Evolutionary conservation across 202 grass and related monocot genomes (phyloP), one percentile per base, ranked within the genome.

Genomic region (Carex arenaria): DNA sequence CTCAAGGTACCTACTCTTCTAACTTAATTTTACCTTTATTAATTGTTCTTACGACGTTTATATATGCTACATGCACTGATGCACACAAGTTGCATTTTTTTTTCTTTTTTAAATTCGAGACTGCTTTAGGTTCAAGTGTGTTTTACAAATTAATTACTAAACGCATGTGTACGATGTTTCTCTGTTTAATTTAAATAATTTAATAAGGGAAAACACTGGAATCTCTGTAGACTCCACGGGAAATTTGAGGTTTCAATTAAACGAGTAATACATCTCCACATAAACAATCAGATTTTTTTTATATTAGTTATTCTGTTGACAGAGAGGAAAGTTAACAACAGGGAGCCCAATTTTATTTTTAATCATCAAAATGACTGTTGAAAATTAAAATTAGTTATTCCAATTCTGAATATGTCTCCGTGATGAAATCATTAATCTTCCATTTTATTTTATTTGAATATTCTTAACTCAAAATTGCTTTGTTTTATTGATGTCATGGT

Each of bases 1-100:
- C 78, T 90, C 7, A 89, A 89, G 91, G 91, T 94, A 34, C 36
- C 34, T 23, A 18, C 78, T 34, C 11, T 85, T 4, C 34, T 10
- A 26, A 26, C 14, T 61, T 67, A 67, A 71, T 47, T 67, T 43
- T 26, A 26, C 26, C 26, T 26, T 26, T 26, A 26, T 26, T 26
- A 26, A 26, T 26, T 26, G 26, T 26, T 26, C 26, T 26, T 26
- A 26, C 26, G 26, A 26, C 26, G 26, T 26, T 26, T 26, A n/a
- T n/a, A n/a, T 59, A 47, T 0, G 23, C 15, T 67, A 42, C 32
- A 6, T 26, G 22, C 34, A 36, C 32, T 36, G 34, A 36, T 36
- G 34, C 68, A 18, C 56, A 19, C 17, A 19, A 20, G 5, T 60
- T 53, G 12, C 20, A 30, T 28, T 72, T 52, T 4, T 53, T 57